Base-by-base conservation (phyloP, 257 asterid species). In the Solanum pennellii region DNA sequence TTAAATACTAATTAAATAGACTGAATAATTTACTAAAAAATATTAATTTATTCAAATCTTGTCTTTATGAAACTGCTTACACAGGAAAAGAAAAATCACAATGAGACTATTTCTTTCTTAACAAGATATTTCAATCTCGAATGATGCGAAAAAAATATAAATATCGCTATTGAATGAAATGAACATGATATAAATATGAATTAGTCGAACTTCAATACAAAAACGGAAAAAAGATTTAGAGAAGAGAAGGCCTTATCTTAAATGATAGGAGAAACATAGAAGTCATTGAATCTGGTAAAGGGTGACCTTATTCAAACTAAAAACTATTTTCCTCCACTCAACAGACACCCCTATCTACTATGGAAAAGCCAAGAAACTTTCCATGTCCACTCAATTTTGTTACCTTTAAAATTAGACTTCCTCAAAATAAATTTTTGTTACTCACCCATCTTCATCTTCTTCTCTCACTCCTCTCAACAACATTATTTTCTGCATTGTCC, bases 271-370 rank as follows among this genome's bases (percentile, higher is more conserved):
- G 72, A 66, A 83, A 49, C 7, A 31, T 14, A 33, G 9, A 33
- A 66, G 16, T 84, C 66, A 66, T 18, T 84, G 60, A 31, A 84
- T 42, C 87, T 84, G 27, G 71, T 14, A 35, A 1, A 16, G 1
- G 86, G 90, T 85, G 94, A 87, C 91, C 92, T 77, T 91, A 91
- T 15, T 85, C 86, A 79, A 83, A 80, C 92, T 92, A 89, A 88
- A 93, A 89, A 73, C 89, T n/a, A 93, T 80, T 94, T 92, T 94
- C 98, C 96, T 86, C 98, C 98, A 93, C 97, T 88, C 94, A 94
- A 91, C 82, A 73, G 86, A 71, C 84, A 93, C 95, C 98, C 98
- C 98, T 94, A 94, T 96, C 98, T 94, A 29, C 90, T 86, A 71
- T 41, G 93, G 93, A 93, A 96, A 92, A 90, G 97, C 91, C 98